phyloP scores from a whole-genome alignment of 1,284 basidiomycete genomes.

The Heterobasidion parviporum region DNA sequence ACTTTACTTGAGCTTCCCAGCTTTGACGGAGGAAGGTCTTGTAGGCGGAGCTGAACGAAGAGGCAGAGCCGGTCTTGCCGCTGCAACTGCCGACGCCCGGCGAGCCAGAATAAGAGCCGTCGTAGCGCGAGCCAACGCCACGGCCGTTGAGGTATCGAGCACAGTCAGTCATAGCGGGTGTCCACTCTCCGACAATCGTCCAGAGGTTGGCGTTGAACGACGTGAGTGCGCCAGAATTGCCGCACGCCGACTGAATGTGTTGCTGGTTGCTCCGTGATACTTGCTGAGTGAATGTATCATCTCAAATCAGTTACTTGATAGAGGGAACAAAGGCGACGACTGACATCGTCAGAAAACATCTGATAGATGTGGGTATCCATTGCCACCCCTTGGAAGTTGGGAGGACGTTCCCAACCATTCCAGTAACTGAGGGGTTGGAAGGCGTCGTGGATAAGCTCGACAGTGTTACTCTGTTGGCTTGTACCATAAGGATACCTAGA shows the following conservation, averaged over 20 bases:
- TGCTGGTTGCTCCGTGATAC: conserved; percentile 42
- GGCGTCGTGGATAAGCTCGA: conserved; percentile 78
- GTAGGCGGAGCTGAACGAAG: conserved; percentile 69
- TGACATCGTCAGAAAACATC: conserved; percentile 60
- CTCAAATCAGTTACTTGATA: too few relatives aligned
- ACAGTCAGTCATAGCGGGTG: conserved; percentile 79
- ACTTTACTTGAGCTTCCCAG: conserved; percentile 74
- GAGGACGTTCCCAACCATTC: conserved; percentile 57
- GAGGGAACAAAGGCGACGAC: not conserved
- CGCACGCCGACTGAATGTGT: conserved; percentile 65
- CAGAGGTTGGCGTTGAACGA: conserved; percentile 44
- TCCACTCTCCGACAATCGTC: conserved; percentile 83
- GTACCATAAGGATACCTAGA: conserved; percentile 52
- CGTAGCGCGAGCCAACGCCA: conserved; percentile 66
- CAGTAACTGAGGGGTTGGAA: conserved; percentile 77
- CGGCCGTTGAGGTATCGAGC: conserved; percentile 62
- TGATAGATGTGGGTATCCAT: conserved; percentile 84
- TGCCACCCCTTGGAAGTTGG: conserved; percentile 58
- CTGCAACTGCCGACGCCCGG: conserved; percentile 63
- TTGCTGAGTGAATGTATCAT: conserved; percentile 26
- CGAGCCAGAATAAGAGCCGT: conserved; percentile 64
- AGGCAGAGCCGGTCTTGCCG: conserved; percentile 63
- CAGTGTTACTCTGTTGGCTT: conserved; percentile 46
- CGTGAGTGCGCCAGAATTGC: conserved; percentile 34
- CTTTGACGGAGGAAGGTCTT: conserved; percentile 77